phyloP scores from a whole-genome alignment of 495 filamentous ascomycete genomes.

The Aspergillus affinis region DNA sequence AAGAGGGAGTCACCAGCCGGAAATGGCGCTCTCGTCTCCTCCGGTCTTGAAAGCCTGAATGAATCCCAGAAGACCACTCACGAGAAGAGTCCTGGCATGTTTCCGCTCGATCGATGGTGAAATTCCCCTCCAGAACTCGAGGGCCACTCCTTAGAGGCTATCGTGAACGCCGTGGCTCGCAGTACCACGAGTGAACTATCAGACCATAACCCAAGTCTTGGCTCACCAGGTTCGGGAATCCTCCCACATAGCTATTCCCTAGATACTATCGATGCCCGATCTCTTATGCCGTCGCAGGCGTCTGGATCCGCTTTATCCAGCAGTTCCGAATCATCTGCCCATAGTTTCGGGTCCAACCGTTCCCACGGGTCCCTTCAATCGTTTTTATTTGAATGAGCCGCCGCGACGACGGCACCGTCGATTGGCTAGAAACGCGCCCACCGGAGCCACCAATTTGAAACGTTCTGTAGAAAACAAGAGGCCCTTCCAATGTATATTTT shows the following conservation, averaged over 20 bases:
- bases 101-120: conserved; percentile 69
- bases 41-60: neutral
- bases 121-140: conserved; percentile 74
- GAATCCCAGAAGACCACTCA: neutral
- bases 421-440: conserved; percentile 16
- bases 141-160: conserved; percentile 66
- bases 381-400: conserved; percentile 28
- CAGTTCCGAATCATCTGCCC: conserved; percentile 42
- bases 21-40: neutral
- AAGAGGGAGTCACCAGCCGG: neutral
- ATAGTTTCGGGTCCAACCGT: conserved; percentile 49
- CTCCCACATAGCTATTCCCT: neutral
- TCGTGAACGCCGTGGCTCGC: conserved; percentile 58
- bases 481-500: conserved; percentile 75
- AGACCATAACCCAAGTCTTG: too few relatives aligned
- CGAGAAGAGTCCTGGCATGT: neutral
- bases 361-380: conserved; percentile 48
- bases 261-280: conserved; percentile 3
- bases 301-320: conserved; percentile 44
- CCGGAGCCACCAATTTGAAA: neutral
- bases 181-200: neutral
- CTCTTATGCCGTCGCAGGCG: conserved; percentile 22
- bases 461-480: neutral
- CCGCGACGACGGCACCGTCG: neutral
- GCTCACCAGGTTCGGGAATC: neutral